Percentiles rank a stretch among this genome's conserved stretches.
Evolutionary conservation across 768 basidiomycete species (phyloP).

Genomic region (Leccinum boreale): DNA sequence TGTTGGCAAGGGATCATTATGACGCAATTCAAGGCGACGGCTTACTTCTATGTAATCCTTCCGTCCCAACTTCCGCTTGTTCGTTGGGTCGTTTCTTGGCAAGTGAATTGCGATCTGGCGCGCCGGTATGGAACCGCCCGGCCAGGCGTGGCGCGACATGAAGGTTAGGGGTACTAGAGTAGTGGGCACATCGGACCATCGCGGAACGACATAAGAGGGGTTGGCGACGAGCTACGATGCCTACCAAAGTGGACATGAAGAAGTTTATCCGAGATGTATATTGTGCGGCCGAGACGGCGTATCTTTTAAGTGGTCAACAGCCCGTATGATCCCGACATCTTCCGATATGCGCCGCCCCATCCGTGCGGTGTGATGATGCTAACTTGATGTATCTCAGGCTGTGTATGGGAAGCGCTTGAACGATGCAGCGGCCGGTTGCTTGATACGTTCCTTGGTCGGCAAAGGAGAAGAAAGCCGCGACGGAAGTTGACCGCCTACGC

Average conservation of each 20-base stretch:
- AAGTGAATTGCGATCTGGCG: slow-evolving; percentile 20
- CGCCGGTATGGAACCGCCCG: slow-evolving; percentile 25
- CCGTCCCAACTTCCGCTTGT: slow-evolving; percentile 27
- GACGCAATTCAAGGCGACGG: neutral
- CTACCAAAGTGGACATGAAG: slow-evolving; percentile 16
- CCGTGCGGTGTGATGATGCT: neutral
- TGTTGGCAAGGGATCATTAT: neutral
- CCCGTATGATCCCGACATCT: slow-evolving; percentile 26
- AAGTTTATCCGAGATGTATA: neutral
- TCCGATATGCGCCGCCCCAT: slow-evolving; percentile 19
- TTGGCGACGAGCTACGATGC: slow-evolving; percentile 9
- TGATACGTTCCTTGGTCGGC: neutral
- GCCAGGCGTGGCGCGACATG: neutral
- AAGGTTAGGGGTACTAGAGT: slow-evolving; percentile 2
- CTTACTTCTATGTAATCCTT: slow-evolving; percentile 35
- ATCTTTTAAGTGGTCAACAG: slow-evolving; percentile 18
- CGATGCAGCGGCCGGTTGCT: neutral
- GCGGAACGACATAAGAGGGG: slow-evolving; percentile 9
- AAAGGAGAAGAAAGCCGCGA: too few species aligned
- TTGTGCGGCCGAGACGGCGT: neutral
- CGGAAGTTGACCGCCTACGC: neutral
- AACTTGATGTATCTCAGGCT: neutral
- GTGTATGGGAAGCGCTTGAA: neutral
- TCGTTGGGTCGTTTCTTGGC: slow-evolving; percentile 22
- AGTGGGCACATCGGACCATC: slow-evolving; percentile 5